Evolutionary conservation across 2,329 filamentous ascomycete genomes (phyloP), one percentile per base, ranked within the genome.

Genomic region (Arthrobotrys sinensis): DNA sequence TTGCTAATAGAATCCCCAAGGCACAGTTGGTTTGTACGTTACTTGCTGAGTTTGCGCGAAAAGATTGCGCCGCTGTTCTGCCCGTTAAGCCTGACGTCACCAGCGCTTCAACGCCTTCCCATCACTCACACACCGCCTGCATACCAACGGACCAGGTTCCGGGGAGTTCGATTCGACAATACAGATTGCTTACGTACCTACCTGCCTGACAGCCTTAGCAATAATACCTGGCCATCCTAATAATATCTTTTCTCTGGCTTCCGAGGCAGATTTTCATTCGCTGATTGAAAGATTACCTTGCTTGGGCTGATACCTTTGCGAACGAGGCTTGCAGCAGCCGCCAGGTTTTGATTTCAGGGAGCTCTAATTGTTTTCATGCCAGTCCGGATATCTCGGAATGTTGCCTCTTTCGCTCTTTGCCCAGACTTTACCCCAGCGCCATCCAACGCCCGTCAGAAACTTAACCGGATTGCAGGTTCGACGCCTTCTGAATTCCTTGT

Each of bases 341-440:
- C 36, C 36, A 10, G 12, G 36, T 38, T 19, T 40, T 16, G 16
- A 12, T 12, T 36, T 53, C 28, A 12, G 28, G 36, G 57, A 63
- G 68, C 60, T 72, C 68, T 11, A 50, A 19, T 21, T 24, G 28
- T 12, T 34, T 19, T 38, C 52, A 19, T 34, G 40, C n/a, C 48
- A 12, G 53, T 52, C 65, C 68, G 69, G 69, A 57, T 60, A 73
- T 57, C 69, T 73, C 69, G 69, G 69, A 73, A 73, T 63, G 34
- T 73, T 73, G 69, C 69, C 69, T 57, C 62, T 66, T 60, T 66
- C 48, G 69, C 38, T 43, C 34, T 21, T 8, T 36, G n/a, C 36
- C 6, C 14, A 36, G 6, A 21, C 11, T 57, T 53, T 24, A 14
- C 36, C 52, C n/a, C 24, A 28, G 24, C 24, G 24, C 24, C 24